A percentile compares a stretch with the other conserved stretches of the same genome.
Evolutionary conservation across 768 basidiomycete species (phyloP).

Genomic region (Pleurotus citrinopileatus): DNA sequence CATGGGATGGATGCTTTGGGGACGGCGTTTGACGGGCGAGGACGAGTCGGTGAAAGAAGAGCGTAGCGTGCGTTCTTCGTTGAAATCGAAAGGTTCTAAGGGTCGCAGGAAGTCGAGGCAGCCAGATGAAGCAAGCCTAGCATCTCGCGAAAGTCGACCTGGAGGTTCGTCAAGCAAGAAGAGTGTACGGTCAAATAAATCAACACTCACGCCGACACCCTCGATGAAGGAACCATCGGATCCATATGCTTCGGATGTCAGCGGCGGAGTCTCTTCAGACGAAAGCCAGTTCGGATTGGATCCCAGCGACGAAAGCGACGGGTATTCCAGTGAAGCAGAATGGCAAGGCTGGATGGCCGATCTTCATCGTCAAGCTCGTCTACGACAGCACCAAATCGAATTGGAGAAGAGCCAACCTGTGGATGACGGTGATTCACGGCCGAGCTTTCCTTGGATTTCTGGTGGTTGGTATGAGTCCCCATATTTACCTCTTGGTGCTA

Average conservation of each 20-base stretch:
- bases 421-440: conserved; percentile 12
- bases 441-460: conserved; percentile 13
- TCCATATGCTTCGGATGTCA: conserved; percentile 18
- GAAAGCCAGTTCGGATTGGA: conserved; percentile 13
- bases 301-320: conserved; percentile 35
- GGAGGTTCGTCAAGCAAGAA: conserved; percentile 3
- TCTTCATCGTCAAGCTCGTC: conserved; percentile 36
- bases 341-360: conserved; percentile 70
- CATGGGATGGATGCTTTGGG: conserved; percentile 44
- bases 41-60: conserved; percentile 14
- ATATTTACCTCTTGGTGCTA: conserved; percentile 4
- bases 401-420: conserved; percentile 16
- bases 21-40: conserved; percentile 15
- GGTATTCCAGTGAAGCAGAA: conserved; percentile 53
- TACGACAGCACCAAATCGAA: conserved; percentile 24
- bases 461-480: conserved; percentile 15
- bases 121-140: background rate
- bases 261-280: conserved; percentile 11
- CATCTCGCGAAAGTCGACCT: background rate
- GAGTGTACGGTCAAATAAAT: conserved; percentile 4
- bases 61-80: conserved; percentile 1
- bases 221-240: conserved; percentile 8
- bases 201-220: conserved; percentile 8
- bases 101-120: conserved; percentile 2
- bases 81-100: conserved; percentile 13